Conservation (phyloP, 83 land plant genomes). For the Larix sibirica region DNA sequence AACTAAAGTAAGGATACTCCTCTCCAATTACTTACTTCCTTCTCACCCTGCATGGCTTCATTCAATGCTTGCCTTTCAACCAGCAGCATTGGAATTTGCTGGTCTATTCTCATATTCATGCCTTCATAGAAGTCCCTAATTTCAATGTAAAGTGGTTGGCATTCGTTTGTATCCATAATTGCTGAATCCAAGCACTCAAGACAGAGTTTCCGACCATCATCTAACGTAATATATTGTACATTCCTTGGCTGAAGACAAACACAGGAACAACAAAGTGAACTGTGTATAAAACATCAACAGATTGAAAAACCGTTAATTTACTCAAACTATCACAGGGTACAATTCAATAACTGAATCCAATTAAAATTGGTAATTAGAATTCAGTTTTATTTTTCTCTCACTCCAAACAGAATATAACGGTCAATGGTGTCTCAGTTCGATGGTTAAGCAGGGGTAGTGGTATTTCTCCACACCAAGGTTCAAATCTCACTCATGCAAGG, state of each 20-base stretch:
- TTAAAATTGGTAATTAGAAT: background rate
- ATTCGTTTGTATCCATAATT: constrained; percentile 86
- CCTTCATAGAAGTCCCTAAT: constrained; percentile 91
- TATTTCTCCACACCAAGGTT: no score
- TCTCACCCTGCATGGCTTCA: constrained; percentile 90
- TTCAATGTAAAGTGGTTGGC: constrained; percentile 88
- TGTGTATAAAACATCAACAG: background rate
- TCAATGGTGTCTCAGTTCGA: no score
- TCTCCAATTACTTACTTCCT: constrained; percentile 52
- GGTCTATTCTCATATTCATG: constrained; percentile 84
- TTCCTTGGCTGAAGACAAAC: constrained; percentile 44
- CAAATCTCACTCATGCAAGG: no score
- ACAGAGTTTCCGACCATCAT: constrained; percentile 76
- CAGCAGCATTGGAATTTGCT: constrained; percentile 91
- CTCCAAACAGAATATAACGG: background rate
- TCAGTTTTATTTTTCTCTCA: background rate
- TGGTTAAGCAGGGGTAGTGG: no score
- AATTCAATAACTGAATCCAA: background rate
- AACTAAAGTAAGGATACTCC: background rate
- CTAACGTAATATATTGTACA: constrained; percentile 53
- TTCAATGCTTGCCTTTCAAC: constrained; percentile 95
- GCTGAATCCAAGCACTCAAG: constrained; percentile 88
- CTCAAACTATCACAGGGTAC: background rate
- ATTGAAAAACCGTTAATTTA: background rate
- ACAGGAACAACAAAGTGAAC: constrained; percentile 1